Percentiles rank a stretch among this genome's conserved stretches.
These are phyloP conservation scores for Ceriops tagal DNA, from an alignment of 345 rosid species.

Conservation along the genomic window DNA sequence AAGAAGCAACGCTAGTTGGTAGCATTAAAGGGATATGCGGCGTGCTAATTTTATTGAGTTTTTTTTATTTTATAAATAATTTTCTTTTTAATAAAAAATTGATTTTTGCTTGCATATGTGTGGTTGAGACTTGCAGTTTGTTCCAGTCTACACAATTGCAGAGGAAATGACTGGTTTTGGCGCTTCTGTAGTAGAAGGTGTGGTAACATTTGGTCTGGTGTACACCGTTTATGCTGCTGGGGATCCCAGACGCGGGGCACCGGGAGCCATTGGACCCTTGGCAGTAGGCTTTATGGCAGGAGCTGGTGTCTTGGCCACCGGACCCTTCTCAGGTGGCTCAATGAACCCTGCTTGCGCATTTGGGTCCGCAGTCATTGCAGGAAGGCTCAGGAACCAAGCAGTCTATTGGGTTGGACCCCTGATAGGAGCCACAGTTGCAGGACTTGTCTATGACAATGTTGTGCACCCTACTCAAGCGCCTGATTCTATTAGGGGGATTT, in stretches of 20 bases:
- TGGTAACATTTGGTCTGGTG: constrained; percentile 64
- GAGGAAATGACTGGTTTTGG: constrained; percentile 95
- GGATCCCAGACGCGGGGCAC: constrained; percentile 45
- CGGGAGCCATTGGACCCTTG: constrained; percentile 49
- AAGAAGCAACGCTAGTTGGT: no score
- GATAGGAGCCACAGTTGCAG: constrained; percentile 68
- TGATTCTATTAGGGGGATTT: constrained; percentile 34
- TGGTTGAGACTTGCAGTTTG: constrained; percentile 33
- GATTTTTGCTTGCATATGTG: no score
- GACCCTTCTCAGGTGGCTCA: constrained; percentile 88
- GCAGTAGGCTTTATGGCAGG: constrained; percentile 70
- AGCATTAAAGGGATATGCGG: no score
- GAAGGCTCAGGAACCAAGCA: constrained; percentile 81
- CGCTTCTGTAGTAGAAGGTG: constrained; percentile 75
- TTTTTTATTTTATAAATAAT: no score
- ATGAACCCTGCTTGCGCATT: constrained; percentile 91
- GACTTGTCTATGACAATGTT: constrained; percentile 64
- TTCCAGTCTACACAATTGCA: constrained; percentile 59
- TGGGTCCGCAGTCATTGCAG: constrained; percentile 63
- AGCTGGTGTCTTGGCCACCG: constrained; percentile 64
- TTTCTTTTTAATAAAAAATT: no score
- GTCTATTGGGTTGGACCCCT: constrained; percentile 93
- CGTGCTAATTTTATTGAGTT: no score
- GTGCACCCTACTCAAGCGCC: constrained; percentile 34
- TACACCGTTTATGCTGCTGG: constrained; percentile 63